phyloP scores from a whole-genome alignment of 2,329 filamentous ascomycete species.

The Fusarium sp. region DNA sequence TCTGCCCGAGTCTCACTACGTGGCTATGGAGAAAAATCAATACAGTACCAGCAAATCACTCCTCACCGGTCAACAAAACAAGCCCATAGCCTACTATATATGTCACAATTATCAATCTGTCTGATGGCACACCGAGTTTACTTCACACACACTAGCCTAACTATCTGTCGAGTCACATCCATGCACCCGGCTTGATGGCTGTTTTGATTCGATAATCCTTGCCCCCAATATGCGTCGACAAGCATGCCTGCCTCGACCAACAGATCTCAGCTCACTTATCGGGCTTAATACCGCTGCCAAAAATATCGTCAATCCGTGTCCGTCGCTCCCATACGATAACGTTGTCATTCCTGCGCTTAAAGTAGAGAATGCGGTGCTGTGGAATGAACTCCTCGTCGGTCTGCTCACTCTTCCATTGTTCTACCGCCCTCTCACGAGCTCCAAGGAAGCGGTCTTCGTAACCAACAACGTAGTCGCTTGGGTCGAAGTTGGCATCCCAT shows the following conservation, averaged over 20 bases:
- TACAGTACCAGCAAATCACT: neutral
- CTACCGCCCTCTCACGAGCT: constrained; percentile 65
- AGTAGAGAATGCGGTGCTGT: constrained; percentile 73
- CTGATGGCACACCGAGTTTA: constrained; percentile 30
- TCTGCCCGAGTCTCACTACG: neutral
- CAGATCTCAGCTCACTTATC: constrained; percentile 12
- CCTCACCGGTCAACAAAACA: constrained; percentile 2
- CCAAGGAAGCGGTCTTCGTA: constrained; percentile 72
- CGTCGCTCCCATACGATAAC: constrained; percentile 69
- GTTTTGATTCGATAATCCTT: constrained; percentile 20
- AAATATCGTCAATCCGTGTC: constrained; percentile 66
- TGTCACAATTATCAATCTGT: constrained; percentile 1
- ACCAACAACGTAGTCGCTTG: constrained; percentile 67
- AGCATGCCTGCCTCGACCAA: constrained; percentile 6
- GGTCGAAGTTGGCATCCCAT: constrained; percentile 68
- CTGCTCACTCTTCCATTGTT: constrained; percentile 70
- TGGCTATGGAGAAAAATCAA: constrained; percentile 12
- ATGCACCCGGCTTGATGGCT: constrained; percentile 8
- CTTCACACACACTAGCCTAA: constrained; percentile 5
- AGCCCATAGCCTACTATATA: constrained; percentile 10
- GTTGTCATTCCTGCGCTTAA: constrained; percentile 65
- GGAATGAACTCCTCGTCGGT: constrained; percentile 76
- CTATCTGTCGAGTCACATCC: constrained; percentile 1
- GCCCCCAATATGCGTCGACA: constrained; percentile 9
- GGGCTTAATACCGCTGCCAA: constrained; percentile 63